phyloP scores from a whole-genome alignment of 2,329 filamentous ascomycete genomes.

The Metarhizium album region DNA sequence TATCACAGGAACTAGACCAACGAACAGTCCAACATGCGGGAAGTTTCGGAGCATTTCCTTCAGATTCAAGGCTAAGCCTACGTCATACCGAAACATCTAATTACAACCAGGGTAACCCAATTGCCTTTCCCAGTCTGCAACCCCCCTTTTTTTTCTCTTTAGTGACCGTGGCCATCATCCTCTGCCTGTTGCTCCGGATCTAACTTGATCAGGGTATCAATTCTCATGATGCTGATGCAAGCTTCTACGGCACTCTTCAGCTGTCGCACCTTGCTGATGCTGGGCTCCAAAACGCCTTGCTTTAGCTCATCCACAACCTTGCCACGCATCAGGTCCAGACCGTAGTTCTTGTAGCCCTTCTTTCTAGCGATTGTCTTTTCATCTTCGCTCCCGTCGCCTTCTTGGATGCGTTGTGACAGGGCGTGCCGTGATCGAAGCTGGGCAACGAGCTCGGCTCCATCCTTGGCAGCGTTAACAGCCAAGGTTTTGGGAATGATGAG shows the following conservation, averaged over 20 bases:
- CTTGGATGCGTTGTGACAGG: slow-evolving; percentile 80
- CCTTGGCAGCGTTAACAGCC: slow-evolving; percentile 93
- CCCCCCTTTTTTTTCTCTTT: slow-evolving; percentile 6
- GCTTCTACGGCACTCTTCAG: slow-evolving; percentile 97
- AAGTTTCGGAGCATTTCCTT: background rate
- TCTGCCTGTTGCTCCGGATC: slow-evolving; percentile 71
- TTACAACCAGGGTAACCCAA: slow-evolving; percentile 1
- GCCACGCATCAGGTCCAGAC: slow-evolving; percentile 78
- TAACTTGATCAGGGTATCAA: slow-evolving; percentile 96
- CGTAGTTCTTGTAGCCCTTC: slow-evolving; percentile 99
- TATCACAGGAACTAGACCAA: background rate
- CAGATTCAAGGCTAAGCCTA: background rate
- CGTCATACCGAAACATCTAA: background rate
- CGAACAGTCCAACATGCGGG: background rate
- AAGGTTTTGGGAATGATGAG: slow-evolving; percentile 93
- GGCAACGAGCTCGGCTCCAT: slow-evolving; percentile 87
- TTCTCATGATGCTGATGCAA: slow-evolving; percentile 98
- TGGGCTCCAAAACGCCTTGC: slow-evolving; percentile 89
- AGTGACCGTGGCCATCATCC: slow-evolving; percentile 79
- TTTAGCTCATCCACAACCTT: slow-evolving; percentile 91
- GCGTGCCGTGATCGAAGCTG: slow-evolving; percentile 92
- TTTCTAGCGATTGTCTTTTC: slow-evolving; percentile 85
- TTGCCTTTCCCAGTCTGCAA: background rate
- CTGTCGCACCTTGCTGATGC: slow-evolving; percentile 96
- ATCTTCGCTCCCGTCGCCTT: slow-evolving; percentile 73